Evolutionary conservation across 495 filamentous ascomycete genomes (phyloP), one percentile per base, ranked within the genome.

Genomic region (Penicillium psychrofluorescens): DNA sequence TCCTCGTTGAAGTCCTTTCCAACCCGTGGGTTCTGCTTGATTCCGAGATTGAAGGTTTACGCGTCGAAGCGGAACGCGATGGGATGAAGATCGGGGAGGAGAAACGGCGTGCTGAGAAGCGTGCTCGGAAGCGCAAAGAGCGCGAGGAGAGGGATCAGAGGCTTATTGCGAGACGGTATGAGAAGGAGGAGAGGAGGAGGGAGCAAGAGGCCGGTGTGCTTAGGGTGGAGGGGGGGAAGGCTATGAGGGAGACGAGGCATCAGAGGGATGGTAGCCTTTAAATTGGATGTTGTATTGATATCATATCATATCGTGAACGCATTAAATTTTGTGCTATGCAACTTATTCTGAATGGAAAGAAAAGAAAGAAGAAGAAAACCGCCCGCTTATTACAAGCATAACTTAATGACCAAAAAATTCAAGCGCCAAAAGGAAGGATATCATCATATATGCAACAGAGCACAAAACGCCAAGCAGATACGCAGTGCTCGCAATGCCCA

Each of bases 11-110:
- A 8, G 71, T 88, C 7, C 72, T 97, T 27, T 64, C 66, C 8
- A 64, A 63, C 42, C 86, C 87, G 7, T 95, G 90, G 90, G 50
- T 72, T 9, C 41, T 94, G 15, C 63, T 62, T 5, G 63, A 60
- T 6, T 69, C 63, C 41, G 73, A 87, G 49, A 55, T 84, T 8
- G 68, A 70, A 44, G 58, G 55, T 45, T 75, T 85, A 43, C 67
- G 69, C 35, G 65, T 52, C 37, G 77, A 78, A 53, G 71, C 69
- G 38, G 63, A 74, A 47, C 61, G 59, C 11, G 58, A 70, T 28
- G 71, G 62, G 31, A 53, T 65, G 15, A 62, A 61, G 43, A 53
- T 58, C 7, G 56, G 67, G 32, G 69, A 67, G 40, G 55, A 64
- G 38, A 70, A 58, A 55, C 68, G 57, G 48, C 53, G 58, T 28